phyloP scores from a whole-genome alignment of 192 early-diverging fungal species.

The Umbelopsis ramanniana region DNA sequence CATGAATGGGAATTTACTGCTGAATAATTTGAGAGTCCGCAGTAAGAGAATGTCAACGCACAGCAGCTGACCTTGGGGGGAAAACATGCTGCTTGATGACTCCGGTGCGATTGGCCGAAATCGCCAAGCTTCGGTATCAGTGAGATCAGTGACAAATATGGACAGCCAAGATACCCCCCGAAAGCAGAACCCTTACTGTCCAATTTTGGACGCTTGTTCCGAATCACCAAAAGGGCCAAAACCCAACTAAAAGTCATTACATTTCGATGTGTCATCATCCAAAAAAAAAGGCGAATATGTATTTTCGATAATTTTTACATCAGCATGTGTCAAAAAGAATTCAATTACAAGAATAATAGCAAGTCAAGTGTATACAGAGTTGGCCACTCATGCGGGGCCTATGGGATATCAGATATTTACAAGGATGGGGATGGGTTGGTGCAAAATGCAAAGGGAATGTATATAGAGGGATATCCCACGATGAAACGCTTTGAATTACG shows the following conservation, averaged over 20 bases:
- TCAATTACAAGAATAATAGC: conserved; percentile 8
- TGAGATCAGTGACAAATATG: conserved; percentile 7
- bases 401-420: conserved; percentile 12
- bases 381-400: background rate
- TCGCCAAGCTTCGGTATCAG: background rate
- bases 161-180: background rate
- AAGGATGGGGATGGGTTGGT: background rate
- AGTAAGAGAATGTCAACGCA: no score
- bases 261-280: background rate
- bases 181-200: background rate
- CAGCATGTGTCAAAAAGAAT: background rate
- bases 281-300: background rate
- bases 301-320: conserved; percentile 9
- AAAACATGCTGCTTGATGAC: no score
- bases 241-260: background rate
- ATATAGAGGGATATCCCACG: no score
- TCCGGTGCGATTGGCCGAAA: no score
- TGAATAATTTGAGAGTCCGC: no score
- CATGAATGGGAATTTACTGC: no score
- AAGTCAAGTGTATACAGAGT: background rate
- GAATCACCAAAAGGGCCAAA: background rate
- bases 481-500: no score
- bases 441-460: no score
- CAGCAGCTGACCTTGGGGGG: no score
- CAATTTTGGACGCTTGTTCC: conserved; percentile 16